Evolutionary conservation across 208 protist species (phyloP).

Genomic region (Leishmania tarentolae): DNA sequence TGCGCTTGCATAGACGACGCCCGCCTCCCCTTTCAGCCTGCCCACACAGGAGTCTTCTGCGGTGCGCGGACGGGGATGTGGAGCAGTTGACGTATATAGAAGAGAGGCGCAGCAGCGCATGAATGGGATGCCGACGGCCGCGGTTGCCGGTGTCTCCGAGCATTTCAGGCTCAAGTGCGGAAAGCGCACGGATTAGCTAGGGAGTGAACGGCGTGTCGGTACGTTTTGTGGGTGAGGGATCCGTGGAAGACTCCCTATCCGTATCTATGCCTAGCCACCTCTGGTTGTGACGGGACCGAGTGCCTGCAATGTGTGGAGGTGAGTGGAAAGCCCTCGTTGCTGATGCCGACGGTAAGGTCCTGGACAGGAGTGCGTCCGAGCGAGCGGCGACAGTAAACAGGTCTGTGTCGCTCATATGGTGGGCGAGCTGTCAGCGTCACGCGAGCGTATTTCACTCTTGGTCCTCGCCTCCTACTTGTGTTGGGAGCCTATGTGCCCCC

Average conservation of each 20-base stretch:
- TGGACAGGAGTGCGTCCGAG: background rate
- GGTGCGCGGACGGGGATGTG: background rate
- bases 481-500: background rate
- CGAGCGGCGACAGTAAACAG: background rate
- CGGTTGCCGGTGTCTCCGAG: background rate
- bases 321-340: background rate
- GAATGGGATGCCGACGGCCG: background rate
- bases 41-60: background rate
- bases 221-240: background rate
- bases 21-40: background rate
- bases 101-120: background rate
- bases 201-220: background rate
- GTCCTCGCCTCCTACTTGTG: background rate
- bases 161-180: background rate
- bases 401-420: background rate
- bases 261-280: no score
- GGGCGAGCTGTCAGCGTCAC: background rate
- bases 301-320: no score
- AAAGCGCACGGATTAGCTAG: background rate
- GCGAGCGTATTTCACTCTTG: background rate
- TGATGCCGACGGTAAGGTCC: background rate
- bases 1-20: slow-evolving; percentile 20
- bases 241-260: no score
- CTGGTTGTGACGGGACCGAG: no score
- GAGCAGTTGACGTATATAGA: background rate